A percentile compares a stretch with the other conserved stretches of the same genome.
Evolutionary conservation across 2,329 filamentous ascomycete genomes (phyloP).

Genomic region (Colletotrichum navitas): DNA sequence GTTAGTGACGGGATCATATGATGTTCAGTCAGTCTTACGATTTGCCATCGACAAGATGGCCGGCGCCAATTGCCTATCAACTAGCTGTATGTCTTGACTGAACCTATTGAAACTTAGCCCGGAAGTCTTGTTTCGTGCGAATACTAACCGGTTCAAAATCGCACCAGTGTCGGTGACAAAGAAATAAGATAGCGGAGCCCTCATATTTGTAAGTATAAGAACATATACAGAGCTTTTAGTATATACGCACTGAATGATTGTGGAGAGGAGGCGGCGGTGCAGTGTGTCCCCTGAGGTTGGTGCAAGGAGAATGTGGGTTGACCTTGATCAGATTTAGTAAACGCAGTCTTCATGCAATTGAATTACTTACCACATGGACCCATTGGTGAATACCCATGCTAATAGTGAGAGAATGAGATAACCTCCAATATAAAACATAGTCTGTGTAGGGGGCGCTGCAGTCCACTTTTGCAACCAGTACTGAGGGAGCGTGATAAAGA

Average conservation of each 20-base stretch:
- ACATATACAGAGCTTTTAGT: too few species aligned
- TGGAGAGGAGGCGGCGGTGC: conserved; percentile 25
- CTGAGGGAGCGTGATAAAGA: conserved; percentile 28
- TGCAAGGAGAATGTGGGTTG: conserved; percentile 18
- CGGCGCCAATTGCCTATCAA: too few species aligned
- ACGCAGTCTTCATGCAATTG: too few species aligned
- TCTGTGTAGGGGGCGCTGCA: conserved; percentile 15
- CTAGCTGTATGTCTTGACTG: conserved; percentile 47
- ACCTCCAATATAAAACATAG: conserved; percentile 15
- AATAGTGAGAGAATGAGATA: conserved; percentile 19
- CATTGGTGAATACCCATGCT: conserved; percentile 18
- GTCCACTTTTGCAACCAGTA: conserved; percentile 39
- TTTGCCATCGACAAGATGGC: too few species aligned
- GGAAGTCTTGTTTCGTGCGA: too few species aligned
- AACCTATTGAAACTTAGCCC: conserved; percentile 21
- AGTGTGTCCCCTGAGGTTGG: conserved; percentile 18
- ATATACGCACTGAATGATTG: conserved; percentile 21
- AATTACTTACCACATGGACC: conserved; percentile 26
- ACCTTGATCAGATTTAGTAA: conserved; percentile 1
- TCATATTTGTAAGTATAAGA: neutral
- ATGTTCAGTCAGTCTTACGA: too few species aligned
- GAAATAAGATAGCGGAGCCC: conserved; percentile 22
- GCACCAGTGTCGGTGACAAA: neutral
- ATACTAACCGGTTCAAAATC: too few species aligned
- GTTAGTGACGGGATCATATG: too few species aligned